Evolutionary conservation across 176 grass and related monocot genomes (phyloP), one percentile per base, ranked within the genome.

Genomic region (Cenchrus americanus): DNA sequence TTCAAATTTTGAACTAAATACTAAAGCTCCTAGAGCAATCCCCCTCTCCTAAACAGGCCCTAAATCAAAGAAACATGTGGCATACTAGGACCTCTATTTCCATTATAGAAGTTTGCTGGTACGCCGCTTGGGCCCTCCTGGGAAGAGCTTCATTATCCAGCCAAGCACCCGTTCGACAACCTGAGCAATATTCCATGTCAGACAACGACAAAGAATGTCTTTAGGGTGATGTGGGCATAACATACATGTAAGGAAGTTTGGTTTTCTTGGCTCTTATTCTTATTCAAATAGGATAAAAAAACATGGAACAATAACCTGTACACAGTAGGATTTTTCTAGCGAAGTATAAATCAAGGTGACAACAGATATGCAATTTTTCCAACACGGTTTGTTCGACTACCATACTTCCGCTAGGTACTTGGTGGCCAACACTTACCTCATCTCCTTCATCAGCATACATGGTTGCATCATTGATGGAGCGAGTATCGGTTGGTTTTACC

Each of bases 81-180:
- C 87, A 87, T 87, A 84, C 69, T 80, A 84, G 12, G 66, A 87
- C 44, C 68, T 85, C 42, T 76, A 76, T 81, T 88, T 73, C 71
- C 30, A 75, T 93, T 86, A 99, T 51, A 96, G 54, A 85, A 99
- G 91, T 81, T 99, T 99, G 88, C 91, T 99, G 62, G 93, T 94
- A n/a, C 91, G 93, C 71, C 93, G 97, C 84, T 94, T 99, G 74
- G 91, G 91, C 8, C 97, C 93, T 70, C 91, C 91, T 55, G 97
- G 97, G 80, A 99, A 99, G 69, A 99, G 97, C 86, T 94, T 99
- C 87, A 96, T 96, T 87, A 99, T 94, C 97, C 97, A 99, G 76
- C 93, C 91, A 78, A 99, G 86, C 71, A 99, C 97, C 75, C 93
- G 86, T 78, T 94, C 97, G 2, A 99, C 97, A 26, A 96, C 97